phyloP scores from a whole-genome alignment of 352 stramenopile genomes.

The Pseudoperonospora humuli region DNA sequence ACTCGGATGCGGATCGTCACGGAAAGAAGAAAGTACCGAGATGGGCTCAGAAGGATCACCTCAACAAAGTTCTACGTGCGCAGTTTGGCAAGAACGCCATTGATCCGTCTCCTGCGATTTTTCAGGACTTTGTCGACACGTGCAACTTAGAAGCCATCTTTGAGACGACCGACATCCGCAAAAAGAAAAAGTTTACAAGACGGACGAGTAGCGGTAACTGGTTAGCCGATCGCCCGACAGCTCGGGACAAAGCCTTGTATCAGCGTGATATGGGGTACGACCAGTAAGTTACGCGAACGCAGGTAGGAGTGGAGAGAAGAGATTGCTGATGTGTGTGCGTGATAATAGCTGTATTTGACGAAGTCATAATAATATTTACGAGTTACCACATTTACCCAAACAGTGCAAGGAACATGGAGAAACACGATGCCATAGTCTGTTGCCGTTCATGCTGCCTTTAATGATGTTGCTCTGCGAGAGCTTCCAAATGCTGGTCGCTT shows the following conservation, averaged over 20 bases:
- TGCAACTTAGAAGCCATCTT: conserved; percentile 84
- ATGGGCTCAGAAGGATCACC: conserved; percentile 69
- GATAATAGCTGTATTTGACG: conserved; percentile 16
- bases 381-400: conserved; percentile 20
- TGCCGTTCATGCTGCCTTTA: conserved; percentile 21
- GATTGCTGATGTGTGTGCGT: conserved; percentile 5
- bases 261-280: conserved; percentile 79
- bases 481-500: conserved; percentile 2
- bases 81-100: conserved; percentile 72
- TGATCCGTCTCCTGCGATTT: conserved; percentile 73
- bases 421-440: background rate
- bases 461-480: conserved; percentile 9
- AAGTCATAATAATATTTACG: conserved; percentile 40
- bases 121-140: conserved; percentile 76
- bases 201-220: conserved; percentile 84
- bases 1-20: conserved; percentile 39
- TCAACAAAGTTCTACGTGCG: conserved; percentile 53
- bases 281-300: conserved; percentile 20
- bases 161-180: conserved; percentile 52
- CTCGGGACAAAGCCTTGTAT: conserved; percentile 71
- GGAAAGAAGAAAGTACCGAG: conserved; percentile 72
- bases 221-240: conserved; percentile 69
- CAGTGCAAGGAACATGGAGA: conserved; percentile 14
- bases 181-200: conserved; percentile 73
- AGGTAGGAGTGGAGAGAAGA: conserved; percentile 6